A percentile compares a stretch with the other conserved stretches of the same genome.
phyloP scores from a whole-genome alignment of 179 eudicot species.

The Patellifolia procumbens region DNA sequence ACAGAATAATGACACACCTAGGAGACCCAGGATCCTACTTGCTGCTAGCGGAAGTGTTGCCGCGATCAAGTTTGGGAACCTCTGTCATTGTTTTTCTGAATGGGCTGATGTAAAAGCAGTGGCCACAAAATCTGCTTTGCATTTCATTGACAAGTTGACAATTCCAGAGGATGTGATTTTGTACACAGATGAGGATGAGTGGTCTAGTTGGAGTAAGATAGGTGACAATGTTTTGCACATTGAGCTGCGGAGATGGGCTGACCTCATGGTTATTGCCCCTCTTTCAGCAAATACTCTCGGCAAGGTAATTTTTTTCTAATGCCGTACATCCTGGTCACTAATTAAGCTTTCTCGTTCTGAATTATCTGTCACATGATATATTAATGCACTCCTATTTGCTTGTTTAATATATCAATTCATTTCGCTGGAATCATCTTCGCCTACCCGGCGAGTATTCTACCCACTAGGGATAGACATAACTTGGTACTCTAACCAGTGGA shows the following conservation, averaged over 20 bases:
- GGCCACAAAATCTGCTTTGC: slow-evolving; percentile 68
- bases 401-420: neutral
- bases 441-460: too few relatives aligned
- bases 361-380: neutral
- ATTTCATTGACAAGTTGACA: slow-evolving; percentile 63
- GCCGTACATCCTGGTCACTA: neutral
- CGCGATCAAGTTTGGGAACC: slow-evolving; percentile 82
- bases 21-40: slow-evolving; percentile 80
- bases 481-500: too few relatives aligned
- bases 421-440: too few relatives aligned
- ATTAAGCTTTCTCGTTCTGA: neutral
- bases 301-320: slow-evolving; percentile 52
- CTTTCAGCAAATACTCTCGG: slow-evolving; percentile 93
- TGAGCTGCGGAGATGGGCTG: slow-evolving; percentile 90
- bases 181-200: slow-evolving; percentile 90
- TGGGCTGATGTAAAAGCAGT: slow-evolving; percentile 98
- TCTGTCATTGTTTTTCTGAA: slow-evolving; percentile 82
- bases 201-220: slow-evolving; percentile 60
- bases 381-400: neutral
- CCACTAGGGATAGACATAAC: too few relatives aligned
- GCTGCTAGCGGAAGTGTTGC: slow-evolving; percentile 99
- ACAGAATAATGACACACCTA: slow-evolving; percentile 37
- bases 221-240: slow-evolving; percentile 92
- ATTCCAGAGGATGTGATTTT: slow-evolving; percentile 74
- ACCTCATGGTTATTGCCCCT: slow-evolving; percentile 95